These are phyloP conservation scores for Primulina huaijiensis DNA, from an alignment of 257 asterid genomes.

Conservation along the genomic window DNA sequence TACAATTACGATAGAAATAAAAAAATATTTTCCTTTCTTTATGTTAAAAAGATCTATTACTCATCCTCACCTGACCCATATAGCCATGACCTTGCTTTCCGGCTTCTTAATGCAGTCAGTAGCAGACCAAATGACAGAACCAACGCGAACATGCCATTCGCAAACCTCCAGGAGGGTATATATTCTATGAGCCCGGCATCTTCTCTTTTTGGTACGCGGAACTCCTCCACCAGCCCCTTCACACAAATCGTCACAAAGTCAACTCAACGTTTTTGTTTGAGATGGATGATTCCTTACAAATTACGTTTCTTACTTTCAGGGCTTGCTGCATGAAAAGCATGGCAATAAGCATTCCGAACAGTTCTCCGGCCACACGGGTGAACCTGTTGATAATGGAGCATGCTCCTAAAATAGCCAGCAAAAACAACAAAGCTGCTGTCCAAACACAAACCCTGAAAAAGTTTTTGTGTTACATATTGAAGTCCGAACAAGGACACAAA, in stretches of 20 bases:
- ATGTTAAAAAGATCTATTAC: background rate
- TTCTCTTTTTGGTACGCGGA: slow-evolving; percentile 66
- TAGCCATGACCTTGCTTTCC: slow-evolving; percentile 90
- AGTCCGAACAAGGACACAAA: background rate
- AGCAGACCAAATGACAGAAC: slow-evolving; percentile 76
- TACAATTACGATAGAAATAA: background rate
- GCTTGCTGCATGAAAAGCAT: slow-evolving; percentile 99
- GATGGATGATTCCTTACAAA: background rate
- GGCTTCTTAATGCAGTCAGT: slow-evolving; percentile 69
- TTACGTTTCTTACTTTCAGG: slow-evolving; percentile 44
- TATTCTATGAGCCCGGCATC: slow-evolving; percentile 39
- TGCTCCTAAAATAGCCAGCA: slow-evolving; percentile 79
- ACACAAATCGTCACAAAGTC: slow-evolving; percentile 6
- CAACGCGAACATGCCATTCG: slow-evolving; percentile 85
- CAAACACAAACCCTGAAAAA: slow-evolving; percentile 86
- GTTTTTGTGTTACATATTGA: background rate
- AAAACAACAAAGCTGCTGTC: slow-evolving; percentile 78
- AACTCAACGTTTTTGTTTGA: background rate
- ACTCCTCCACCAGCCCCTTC: slow-evolving; percentile 88
- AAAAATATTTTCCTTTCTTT: background rate
- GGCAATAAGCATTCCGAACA: slow-evolving; percentile 91
- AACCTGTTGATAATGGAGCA: slow-evolving; percentile 94
- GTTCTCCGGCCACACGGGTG: slow-evolving; percentile 91
- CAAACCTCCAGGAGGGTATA: slow-evolving; percentile 81
- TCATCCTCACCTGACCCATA: slow-evolving; percentile 67